Conservation (phyloP, 805 yeast species). For the Saturnispora quitensis region DNA sequence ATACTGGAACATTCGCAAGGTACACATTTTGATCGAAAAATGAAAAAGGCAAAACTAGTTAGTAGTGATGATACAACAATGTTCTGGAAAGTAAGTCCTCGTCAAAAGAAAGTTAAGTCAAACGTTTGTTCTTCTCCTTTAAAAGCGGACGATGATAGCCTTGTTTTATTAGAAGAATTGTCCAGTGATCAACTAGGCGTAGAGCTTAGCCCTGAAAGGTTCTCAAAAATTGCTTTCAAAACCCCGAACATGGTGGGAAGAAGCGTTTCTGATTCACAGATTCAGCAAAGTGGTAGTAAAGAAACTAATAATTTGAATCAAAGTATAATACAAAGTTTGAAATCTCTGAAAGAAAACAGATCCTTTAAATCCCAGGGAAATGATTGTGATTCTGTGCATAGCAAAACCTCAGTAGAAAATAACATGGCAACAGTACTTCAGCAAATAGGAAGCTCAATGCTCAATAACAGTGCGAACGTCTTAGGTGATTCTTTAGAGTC, state of each 20-base stretch:
- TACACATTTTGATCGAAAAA: neutral
- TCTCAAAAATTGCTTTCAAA: neutral
- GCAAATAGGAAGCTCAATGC: constrained; percentile 4
- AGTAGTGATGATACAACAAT: constrained; percentile 6
- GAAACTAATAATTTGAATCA: constrained; percentile 4
- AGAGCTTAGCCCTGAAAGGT: constrained; percentile 5
- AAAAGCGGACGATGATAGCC: constrained; percentile 1
- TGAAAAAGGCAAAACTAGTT: neutral
- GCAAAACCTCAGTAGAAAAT: neutral
- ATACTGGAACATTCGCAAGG: neutral
- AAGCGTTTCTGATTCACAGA: neutral
- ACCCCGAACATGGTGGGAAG: neutral
- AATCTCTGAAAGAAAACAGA: neutral
- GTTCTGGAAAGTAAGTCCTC: constrained; percentile 8
- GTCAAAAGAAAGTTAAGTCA: constrained; percentile 3
- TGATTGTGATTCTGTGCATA: neutral
- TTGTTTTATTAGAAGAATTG: neutral
- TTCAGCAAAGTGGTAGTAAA: neutral
- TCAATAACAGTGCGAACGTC: neutral
- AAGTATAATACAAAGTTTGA: constrained; percentile 4
- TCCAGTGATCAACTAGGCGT: neutral
- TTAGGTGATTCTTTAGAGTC: neutral
- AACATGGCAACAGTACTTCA: constrained; percentile 2
- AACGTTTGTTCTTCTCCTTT: constrained; percentile 2
- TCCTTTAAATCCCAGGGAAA: neutral